phyloP scores from a whole-genome alignment of 352 stramenopile species.

The Aphanomyces astaci region DNA sequence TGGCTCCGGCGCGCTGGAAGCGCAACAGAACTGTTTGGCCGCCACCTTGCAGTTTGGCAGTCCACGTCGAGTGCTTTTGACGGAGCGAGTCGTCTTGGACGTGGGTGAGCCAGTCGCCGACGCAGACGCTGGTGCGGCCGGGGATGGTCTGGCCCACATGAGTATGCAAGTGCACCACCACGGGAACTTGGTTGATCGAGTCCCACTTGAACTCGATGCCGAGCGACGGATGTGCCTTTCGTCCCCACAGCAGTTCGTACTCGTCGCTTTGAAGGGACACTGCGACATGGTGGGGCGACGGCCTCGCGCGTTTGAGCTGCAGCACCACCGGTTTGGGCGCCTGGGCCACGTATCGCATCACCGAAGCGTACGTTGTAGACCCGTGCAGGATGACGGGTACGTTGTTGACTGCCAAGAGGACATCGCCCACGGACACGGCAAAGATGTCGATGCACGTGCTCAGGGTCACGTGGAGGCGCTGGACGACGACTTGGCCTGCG shows the following conservation, averaged over 20 bases:
- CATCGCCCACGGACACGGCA: conserved; percentile 70
- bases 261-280: conserved; percentile 66
- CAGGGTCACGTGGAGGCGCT: conserved; percentile 73
- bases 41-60: not conserved
- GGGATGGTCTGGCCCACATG: not conserved
- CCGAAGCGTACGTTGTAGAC: not conserved
- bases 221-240: conserved; percentile 51
- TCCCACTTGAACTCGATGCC: conserved; percentile 56
- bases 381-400: not conserved
- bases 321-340: conserved; percentile 74
- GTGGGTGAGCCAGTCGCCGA: conserved; percentile 19
- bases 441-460: conserved; percentile 85
- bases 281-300: conserved; percentile 32
- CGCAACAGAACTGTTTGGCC: not conserved
- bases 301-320: conserved; percentile 58
- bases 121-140: conserved; percentile 3
- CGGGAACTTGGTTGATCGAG: conserved; percentile 39
- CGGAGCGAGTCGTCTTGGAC: not conserved
- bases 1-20: conserved; percentile 17
- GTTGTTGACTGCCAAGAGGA: not conserved
- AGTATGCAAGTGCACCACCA: conserved; percentile 25
- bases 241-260: conserved; percentile 82
- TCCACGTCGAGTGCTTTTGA: conserved; percentile 22
- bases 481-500: conserved; percentile 72
- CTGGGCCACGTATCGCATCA: conserved; percentile 47